Conservation (phyloP, 2,329 filamentous ascomycete genomes). For the Cercospora sojina region DNA sequence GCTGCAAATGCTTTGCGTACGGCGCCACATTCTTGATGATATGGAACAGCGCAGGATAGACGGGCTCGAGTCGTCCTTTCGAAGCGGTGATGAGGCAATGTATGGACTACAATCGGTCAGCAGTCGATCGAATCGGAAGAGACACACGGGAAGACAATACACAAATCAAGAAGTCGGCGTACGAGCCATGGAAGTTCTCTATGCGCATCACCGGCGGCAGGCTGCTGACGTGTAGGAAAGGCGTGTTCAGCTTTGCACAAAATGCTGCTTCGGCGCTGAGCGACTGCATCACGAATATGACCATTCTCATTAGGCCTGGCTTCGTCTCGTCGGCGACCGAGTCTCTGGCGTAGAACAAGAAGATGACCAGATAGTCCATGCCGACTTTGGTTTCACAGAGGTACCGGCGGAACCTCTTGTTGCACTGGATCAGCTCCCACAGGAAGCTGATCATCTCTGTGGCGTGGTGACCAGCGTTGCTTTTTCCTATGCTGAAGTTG, state of each 20-base stretch:
- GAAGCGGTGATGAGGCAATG: conserved; percentile 88
- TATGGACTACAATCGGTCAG: conserved; percentile 63
- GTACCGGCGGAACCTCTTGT: conserved; percentile 93
- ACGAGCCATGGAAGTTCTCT: conserved; percentile 79
- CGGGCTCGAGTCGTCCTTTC: conserved; percentile 83
- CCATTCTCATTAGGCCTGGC: conserved; percentile 93
- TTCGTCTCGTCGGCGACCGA: conserved; percentile 82
- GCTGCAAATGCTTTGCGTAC: conserved; percentile 73
- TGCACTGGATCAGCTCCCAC: conserved; percentile 96
- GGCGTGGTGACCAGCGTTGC: conserved; percentile 78
- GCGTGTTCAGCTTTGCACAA: conserved; percentile 83
- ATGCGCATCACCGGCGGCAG: conserved; percentile 79
- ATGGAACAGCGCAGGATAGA: conserved; percentile 87
- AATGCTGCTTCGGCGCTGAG: conserved; percentile 91
- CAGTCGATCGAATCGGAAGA: neutral
- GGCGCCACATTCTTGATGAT: conserved; percentile 92
- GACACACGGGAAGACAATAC: conserved; percentile 53
- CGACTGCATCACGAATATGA: conserved; percentile 93
- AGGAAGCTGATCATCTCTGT: conserved; percentile 97
- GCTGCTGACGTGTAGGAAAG: conserved; percentile 84
- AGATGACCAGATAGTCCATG: conserved; percentile 87
- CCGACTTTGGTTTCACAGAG: conserved; percentile 93
- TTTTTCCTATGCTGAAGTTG: conserved; percentile 79
- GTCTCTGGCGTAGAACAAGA: conserved; percentile 90
- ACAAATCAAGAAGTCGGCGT: conserved; percentile 90